Evolutionary conservation across 768 basidiomycete genomes (phyloP).

Genomic region (Boletus vermiculosoides): DNA sequence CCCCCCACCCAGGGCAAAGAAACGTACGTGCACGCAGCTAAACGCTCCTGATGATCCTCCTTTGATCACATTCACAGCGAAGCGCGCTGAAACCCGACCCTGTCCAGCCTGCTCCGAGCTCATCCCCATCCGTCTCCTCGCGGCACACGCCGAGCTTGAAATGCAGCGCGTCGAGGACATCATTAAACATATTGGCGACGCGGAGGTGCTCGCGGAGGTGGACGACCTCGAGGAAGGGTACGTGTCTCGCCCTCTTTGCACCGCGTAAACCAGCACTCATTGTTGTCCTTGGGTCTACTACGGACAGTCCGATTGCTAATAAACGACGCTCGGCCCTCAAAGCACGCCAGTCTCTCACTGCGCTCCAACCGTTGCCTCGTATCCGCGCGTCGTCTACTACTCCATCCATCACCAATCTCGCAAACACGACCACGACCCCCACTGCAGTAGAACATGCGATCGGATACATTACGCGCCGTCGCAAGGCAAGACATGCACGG

Average conservation of each 20-base stretch:
- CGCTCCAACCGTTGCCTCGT: constrained; percentile 25
- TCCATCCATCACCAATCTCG: constrained; percentile 13
- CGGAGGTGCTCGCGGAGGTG: constrained; percentile 47
- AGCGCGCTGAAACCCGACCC: constrained; percentile 68
- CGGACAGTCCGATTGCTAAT: constrained; percentile 16
- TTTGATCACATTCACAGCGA: constrained; percentile 41
- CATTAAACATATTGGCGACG: constrained; percentile 59
- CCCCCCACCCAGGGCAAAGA: constrained; percentile 41
- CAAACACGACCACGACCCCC: constrained; percentile 24
- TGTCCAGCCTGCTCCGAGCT: constrained; percentile 75
- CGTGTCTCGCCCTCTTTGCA: constrained; percentile 21
- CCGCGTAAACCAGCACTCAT: constrained; percentile 24
- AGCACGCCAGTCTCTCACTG: constrained; percentile 40
- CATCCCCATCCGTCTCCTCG: constrained; percentile 72
- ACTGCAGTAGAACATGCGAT: constrained; percentile 52
- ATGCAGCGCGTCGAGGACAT: constrained; percentile 68
- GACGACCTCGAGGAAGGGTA: constrained; percentile 58
- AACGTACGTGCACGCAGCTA: constrained; percentile 39
- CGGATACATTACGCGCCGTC: constrained; percentile 60
- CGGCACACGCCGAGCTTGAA: constrained; percentile 63
- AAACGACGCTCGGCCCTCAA: constrained; percentile 45
- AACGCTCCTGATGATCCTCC: neutral
- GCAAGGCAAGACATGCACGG: constrained; percentile 65
- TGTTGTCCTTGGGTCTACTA: constrained; percentile 34
- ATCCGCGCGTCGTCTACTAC: constrained; percentile 23